These are phyloP conservation scores for Aristolochia contorta DNA, from an alignment of 164 flowering plant genomes.

Conservation along the genomic window DNA sequence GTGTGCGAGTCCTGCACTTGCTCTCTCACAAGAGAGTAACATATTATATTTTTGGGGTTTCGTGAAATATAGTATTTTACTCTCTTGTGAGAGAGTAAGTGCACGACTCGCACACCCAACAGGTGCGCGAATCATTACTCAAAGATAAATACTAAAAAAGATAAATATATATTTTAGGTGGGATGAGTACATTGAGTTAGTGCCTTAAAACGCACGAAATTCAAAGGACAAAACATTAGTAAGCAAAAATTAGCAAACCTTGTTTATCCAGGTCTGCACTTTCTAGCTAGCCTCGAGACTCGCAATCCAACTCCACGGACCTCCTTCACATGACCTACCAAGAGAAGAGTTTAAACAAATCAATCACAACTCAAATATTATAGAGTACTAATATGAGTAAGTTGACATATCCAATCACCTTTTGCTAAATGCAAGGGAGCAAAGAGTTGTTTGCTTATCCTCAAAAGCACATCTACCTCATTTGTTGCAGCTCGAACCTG, in stretches of 20 bases:
- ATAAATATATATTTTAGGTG: neutral
- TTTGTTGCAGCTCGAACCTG: constrained; percentile 86
- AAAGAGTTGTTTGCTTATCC: constrained; percentile 75
- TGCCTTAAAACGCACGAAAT: no score
- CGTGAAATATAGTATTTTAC: no score
- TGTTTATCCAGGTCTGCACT: no score
- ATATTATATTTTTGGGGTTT: no score
- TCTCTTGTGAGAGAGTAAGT: no score
- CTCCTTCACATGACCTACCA: constrained; percentile 69
- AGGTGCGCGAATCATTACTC: no score
- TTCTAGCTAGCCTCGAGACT: constrained; percentile 69
- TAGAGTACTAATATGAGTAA: no score
- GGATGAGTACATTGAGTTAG: no score
- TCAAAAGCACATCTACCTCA: constrained; percentile 66
- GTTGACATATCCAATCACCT: neutral
- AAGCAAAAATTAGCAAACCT: no score
- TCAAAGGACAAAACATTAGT: neutral
- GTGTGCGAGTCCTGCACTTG: no score
- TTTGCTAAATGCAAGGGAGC: constrained; percentile 58
- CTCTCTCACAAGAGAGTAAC: no score
- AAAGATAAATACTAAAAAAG: neutral
- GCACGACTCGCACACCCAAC: no score
- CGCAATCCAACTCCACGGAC: constrained; percentile 87
- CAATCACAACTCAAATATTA: neutral
- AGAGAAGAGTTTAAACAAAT: neutral